Evolutionary conservation across 2,329 filamentous ascomycete species (phyloP), one percentile per base, ranked within the genome.

Genomic region (Didymella keratinophila): DNA sequence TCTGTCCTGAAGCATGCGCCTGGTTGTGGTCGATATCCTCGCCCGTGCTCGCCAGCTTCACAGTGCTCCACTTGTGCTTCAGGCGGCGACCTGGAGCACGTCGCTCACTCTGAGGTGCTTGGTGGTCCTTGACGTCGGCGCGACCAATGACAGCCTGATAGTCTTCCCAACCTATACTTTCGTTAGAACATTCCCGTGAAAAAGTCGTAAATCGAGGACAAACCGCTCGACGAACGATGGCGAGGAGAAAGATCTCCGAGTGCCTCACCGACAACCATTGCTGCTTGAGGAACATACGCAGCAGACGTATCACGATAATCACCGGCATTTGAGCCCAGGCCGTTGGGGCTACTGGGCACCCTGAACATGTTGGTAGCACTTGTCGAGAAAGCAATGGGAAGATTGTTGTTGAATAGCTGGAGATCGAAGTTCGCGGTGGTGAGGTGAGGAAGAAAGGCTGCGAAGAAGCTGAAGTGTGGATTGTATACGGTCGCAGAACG

Each of bases 61-160:
- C 52, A 1, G 52, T 34, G 16, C 44, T 55, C 52, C 44, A 54
- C 44, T 27, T 54, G 25, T 30, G 18, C 43, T 54, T 54, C 7
- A 9, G 20, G n/a, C 44, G 52, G 27, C 43, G 12, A 7, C 20
- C 11, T 41, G 18, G 3, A 28, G 14, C n/a, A 10, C 36, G 23
- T 23, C n/a, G 23, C 11, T 21, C 25, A 4, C 41, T 18, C 1
- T n/a, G 25, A 9, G 23, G 21, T 16, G 16, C 2, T 12, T 20
- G 45, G 14, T 32, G 20, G 10, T 37, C 30, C 12, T 16, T 37
- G 32, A 25, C 23, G 27, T 32, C 43, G 43, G 27, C 18, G n/a
- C 43, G n/a, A 21, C 21, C 16, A 21, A 36, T 47, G 3, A 11
- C 14, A 11, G 12, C 28, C 45, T 16, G 21, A 11, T 52, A 8